Conservation (phyloP, 2,329 filamentous ascomycete genomes). For the Epichloe sylvatica region DNA sequence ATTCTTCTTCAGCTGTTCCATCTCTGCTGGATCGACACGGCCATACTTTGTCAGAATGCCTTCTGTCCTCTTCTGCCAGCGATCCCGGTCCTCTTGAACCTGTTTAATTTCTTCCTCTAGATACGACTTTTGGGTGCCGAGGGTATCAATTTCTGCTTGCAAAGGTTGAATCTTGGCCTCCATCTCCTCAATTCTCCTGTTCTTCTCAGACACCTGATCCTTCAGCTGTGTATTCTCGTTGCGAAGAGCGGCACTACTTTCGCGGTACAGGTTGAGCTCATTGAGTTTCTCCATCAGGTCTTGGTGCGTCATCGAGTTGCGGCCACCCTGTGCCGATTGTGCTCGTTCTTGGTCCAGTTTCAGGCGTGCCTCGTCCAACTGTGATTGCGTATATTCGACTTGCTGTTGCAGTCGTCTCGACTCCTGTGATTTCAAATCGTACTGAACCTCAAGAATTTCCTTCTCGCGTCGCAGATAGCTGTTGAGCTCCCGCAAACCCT, state of each 20-base stretch:
- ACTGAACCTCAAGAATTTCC: conserved; percentile 94
- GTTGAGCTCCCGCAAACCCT: conserved; percentile 80
- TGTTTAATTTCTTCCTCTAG: conserved; percentile 81
- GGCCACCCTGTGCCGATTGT: conserved; percentile 56
- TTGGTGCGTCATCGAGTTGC: conserved; percentile 65
- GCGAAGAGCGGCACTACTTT: conserved; percentile 83
- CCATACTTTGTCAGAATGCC: conserved; percentile 95
- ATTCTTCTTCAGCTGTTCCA: conserved; percentile 75
- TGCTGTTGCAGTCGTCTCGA: conserved; percentile 80
- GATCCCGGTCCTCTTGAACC: conserved; percentile 79
- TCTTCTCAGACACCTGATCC: conserved; percentile 60
- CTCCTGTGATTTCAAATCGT: conserved; percentile 79
- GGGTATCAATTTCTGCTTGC: conserved; percentile 62
- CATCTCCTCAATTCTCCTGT: conserved; percentile 59
- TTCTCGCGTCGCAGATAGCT: conserved; percentile 87
- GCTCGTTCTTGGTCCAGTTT: conserved; percentile 85
- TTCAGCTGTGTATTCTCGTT: conserved; percentile 74
- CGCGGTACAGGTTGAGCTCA: conserved; percentile 88
- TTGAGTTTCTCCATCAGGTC: conserved; percentile 91
- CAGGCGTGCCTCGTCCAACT: conserved; percentile 77
- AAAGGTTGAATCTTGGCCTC: conserved; percentile 66
- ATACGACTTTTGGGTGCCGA: conserved; percentile 67
- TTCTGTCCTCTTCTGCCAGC: conserved; percentile 91
- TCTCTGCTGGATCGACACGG: conserved; percentile 81
- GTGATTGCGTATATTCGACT: conserved; percentile 69